Evolutionary conservation across 495 filamentous ascomycete genomes (phyloP), one percentile per base, ranked within the genome.

Genomic region (Oidiodendron maius): DNA sequence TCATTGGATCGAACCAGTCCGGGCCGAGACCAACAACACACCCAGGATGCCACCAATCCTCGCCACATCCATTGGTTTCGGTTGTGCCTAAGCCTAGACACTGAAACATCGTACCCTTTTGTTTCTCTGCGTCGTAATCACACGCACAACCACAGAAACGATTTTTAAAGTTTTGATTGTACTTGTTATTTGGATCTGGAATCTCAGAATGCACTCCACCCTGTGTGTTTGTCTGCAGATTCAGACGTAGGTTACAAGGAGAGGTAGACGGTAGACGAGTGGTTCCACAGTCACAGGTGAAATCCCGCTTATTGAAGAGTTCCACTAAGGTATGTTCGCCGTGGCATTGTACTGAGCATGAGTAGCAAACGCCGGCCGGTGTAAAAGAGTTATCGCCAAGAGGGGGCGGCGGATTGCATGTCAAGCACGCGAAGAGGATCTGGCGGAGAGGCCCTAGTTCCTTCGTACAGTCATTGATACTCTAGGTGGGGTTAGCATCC

Each of bases 91-190:
- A 74, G 0, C 90, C 89, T 2, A 97, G 63, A 63, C 94, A 99
- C 67, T 99, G 94, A 61, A 91, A 97, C 94, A 99, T 99, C n/a
- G 89, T 96, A 1, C 93, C 93, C 56, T 89, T 91, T 64, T 99
- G 89, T 60, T 83, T 70, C 34, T 89, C 70, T 0, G 89, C 78
- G 58, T 94, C 82, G 59, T 99, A 99, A 44, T 89, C 75, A 57
- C 89, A 80, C 22, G 75, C 80, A 59, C 94, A 99, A 11, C 85
- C 87, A 63, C 94, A 99, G 66, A 97, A 99, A 44, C 77, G 77
- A 53, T 96, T 96, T 55, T 78, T 78, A 55, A 91, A 97, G 65
- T 99, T 99, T 28, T 96, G 84, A 58, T 95, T 94, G 67, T 97
- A 97, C 56, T 77, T 80, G 73, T 96, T 96, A 43, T 77, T 82